Evolutionary conservation across 305 asterid genomes (phyloP).

Genomic region (Rubia tinctorum): DNA sequence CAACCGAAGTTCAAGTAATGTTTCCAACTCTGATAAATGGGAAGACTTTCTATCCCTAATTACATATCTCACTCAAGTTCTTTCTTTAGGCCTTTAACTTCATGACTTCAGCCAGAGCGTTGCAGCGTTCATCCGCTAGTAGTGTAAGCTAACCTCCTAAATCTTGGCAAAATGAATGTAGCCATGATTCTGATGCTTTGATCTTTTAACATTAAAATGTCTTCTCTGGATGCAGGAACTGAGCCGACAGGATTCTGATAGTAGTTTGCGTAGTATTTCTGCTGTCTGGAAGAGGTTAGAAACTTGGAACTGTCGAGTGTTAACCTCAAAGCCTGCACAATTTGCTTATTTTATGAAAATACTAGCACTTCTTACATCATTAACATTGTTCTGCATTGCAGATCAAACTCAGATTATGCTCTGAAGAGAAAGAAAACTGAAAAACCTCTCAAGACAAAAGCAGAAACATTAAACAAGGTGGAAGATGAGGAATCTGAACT

Average conservation of each 20-base stretch:
- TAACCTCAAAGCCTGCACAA: background rate
- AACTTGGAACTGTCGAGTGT: background rate
- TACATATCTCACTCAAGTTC: background rate
- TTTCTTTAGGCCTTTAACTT: conserved; percentile 47
- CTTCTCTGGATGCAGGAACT: conserved; percentile 30
- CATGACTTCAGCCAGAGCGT: conserved; percentile 56
- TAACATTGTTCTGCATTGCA: conserved; percentile 17
- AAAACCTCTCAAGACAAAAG: conserved; percentile 21
- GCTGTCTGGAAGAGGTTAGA: conserved; percentile 35
- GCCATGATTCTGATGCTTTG: background rate
- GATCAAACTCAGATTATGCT: conserved; percentile 28
- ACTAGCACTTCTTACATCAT: too few relatives aligned
- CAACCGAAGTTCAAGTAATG: conserved; percentile 51
- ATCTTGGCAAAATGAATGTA: background rate
- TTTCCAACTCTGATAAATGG: background rate
- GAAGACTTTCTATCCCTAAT: background rate
- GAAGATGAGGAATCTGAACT: background rate
- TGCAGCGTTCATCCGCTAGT: conserved; percentile 45
- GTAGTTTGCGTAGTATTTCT: conserved; percentile 20
- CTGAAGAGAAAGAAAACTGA: conserved; percentile 27
- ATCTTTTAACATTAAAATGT: background rate
- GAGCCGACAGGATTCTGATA: conserved; percentile 18
- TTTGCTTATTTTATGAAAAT: too few relatives aligned
- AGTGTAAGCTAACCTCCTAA: conserved; percentile 34
- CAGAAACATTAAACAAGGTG: conserved; percentile 28